A percentile compares a stretch with the other conserved stretches of the same genome.
phyloP scores from a whole-genome alignment of 1,284 basidiomycete genomes.

The Pterulicium gracile region DNA sequence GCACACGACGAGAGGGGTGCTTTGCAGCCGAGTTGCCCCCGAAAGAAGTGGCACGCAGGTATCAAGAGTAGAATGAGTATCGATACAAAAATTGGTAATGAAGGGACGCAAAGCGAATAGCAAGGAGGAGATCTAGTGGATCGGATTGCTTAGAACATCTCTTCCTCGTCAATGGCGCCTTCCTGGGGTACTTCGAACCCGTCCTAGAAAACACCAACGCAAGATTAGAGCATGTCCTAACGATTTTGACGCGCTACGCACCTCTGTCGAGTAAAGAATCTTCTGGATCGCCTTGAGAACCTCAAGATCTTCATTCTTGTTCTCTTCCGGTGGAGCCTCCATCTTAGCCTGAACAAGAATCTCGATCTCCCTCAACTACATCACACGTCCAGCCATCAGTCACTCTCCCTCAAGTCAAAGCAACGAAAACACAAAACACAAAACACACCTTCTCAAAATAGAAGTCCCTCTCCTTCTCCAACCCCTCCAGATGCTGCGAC shows the following conservation, averaged over 20 bases:
- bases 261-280: constrained; percentile 94
- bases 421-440: not conserved
- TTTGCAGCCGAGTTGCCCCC: too few relatives aligned
- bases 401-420: too few relatives aligned
- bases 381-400: too few relatives aligned
- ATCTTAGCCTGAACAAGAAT: constrained; percentile 76
- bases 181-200: constrained; percentile 68
- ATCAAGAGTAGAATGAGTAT: not conserved
- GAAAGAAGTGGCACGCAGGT: not conserved
- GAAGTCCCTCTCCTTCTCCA: constrained; percentile 95
- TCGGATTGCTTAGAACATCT: constrained; percentile 32
- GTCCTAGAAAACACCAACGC: constrained; percentile 26
- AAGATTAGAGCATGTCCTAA: not conserved
- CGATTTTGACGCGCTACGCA: constrained; percentile 21
- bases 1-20: too few relatives aligned
- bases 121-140: not conserved
- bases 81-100: constrained; percentile 1
- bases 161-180: constrained; percentile 40
- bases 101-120: not conserved
- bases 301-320: constrained; percentile 51
- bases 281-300: constrained; percentile 81
- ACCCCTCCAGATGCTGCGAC: constrained; percentile 72
- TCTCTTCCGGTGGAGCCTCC: constrained; percentile 44
- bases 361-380: constrained; percentile 91
- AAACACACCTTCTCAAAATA: constrained; percentile 88